Evolutionary conservation across 1,284 basidiomycete genomes (phyloP), one percentile per base, ranked within the genome.

Genomic region (Violaceomyces palustris): DNA sequence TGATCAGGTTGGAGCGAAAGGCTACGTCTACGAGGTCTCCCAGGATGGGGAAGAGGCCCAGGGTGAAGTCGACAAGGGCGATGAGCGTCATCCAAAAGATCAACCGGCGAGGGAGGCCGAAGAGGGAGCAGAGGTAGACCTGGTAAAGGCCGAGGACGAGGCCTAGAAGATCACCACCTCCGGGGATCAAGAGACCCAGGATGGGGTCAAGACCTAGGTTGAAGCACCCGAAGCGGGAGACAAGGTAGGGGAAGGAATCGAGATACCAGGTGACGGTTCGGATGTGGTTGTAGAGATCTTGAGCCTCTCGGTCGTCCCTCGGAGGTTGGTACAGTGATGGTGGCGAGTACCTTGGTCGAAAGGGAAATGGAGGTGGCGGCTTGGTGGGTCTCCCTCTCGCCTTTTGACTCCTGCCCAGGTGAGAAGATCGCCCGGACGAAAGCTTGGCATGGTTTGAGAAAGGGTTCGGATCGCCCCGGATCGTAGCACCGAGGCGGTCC

Each of bases 211-310:
- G 15, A 22, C 63, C 63, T 14, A 66, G 35, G 44, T 61, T 59
- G 42, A 66, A 66, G 19, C 61, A 58, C 15, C 50, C 27, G 4
- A 46, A 28, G 6, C 39, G 40, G n/a, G 39, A 40, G 25, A 45
- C 46, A 3, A 64, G 52, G 18, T 53, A 38, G 10, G 58, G 63
- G 9, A 64, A 38, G 3, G 54, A 40, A 33, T 65, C 63, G 27
- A 64, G 45, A 30, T 61, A 72, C 52, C 53, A 69, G 12, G 63
- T 56, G 4, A 62, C 42, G 4, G 61, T 65, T 17, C 61, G 55
- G 28, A 64, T 60, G 28, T 70, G 67, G 30, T 73, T 71, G 46
- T 73, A 73, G 23, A 73, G 50, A 31, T 51, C 55, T 45, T 73
- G 71, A n/a, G 71, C 71, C 31, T 73, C 59, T 21, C 10, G 23